phyloP scores from a whole-genome alignment of 2,329 filamentous ascomycete species.

The Sporothrix humicola region DNA sequence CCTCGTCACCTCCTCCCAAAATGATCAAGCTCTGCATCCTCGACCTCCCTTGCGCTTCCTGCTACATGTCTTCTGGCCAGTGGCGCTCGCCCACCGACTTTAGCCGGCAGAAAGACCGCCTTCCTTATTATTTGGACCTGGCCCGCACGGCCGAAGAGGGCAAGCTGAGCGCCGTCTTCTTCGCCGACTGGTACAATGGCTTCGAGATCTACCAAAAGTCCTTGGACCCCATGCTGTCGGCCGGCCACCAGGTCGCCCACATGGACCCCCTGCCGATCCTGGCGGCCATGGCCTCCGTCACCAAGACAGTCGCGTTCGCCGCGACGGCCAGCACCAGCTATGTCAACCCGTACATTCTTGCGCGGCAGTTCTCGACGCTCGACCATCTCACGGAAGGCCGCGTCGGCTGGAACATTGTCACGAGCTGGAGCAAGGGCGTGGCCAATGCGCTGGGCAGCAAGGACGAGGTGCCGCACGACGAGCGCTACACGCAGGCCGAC shows the following conservation, averaged over 20 bases:
- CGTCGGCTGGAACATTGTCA: conserved; percentile 40
- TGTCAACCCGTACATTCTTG: conserved; percentile 30
- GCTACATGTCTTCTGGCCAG: conserved; percentile 31
- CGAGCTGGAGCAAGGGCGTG: conserved; percentile 35
- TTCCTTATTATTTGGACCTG: conserved; percentile 26
- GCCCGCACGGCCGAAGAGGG: conserved; percentile 26
- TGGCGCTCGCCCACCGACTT: conserved; percentile 32
- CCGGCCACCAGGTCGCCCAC: conserved; percentile 26
- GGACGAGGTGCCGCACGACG: conserved; percentile 37
- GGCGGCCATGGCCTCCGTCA: conserved; percentile 35
- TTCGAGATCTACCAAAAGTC: conserved; percentile 35
- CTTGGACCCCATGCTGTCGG: conserved; percentile 22
- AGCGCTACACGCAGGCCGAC: conserved; percentile 38
- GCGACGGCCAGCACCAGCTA: conserved; percentile 31
- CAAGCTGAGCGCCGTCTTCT: conserved; percentile 32
- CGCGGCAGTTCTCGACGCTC: conserved; percentile 34
- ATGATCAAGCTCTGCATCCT: conserved; percentile 28
- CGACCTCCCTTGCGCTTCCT: conserved; percentile 18
- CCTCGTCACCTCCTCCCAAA: not conserved
- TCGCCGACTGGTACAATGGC: conserved; percentile 34
- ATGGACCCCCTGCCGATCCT: conserved; percentile 32
- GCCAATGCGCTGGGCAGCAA: conserved; percentile 35
- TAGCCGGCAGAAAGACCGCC: conserved; percentile 12
- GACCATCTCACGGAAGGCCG: conserved; percentile 36
- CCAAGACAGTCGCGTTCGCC: conserved; percentile 32